Base-by-base conservation (phyloP, 768 basidiomycete species). In the Rhizopogon roseolus region DNA sequence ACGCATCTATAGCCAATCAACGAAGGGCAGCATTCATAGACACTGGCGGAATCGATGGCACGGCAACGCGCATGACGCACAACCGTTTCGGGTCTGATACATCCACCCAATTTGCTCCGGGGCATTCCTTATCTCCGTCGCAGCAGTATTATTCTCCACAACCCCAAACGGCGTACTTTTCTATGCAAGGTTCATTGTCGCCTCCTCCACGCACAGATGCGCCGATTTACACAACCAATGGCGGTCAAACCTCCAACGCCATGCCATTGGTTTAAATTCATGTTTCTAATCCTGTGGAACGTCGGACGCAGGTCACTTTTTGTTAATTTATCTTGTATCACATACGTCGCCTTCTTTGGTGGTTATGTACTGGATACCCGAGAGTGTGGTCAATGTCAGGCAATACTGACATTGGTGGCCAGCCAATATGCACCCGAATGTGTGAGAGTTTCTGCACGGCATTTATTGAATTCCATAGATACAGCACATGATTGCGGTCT, bases 231-330 rank as follows among this genome's bases (percentile, higher is more conserved):
- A 39, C 54, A 6, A 55, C 58, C 16, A 41, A 46, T 17, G 25
- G 29, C 17, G 27, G 22, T 14, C 9, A 8, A 22, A 61, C 50
- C 5, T 56, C 43, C 22, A 48, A 53, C 19, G 19, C 57, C 17
- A 54, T 67, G 50, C 64, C 64, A 6, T 66, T 66, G 3, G 13
- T 66, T 34, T 66, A 57, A 34, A 2, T 34, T 9, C 19, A 5
- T 32, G 8, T 46, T 34, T 46, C 7, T 5, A 17, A 5, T 32
- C 8, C 7, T 8, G 19, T 32, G 32, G 8, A 14, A 32, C 17
- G 17, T 46, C 13, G 14, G 45, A 34, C 19, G 13, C 32, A 32
- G 29, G 6, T 32, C 29, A 32, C 29, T 32, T 22, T 22, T 22
- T 22, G 22, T 22, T 22, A 3, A 22, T 22, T 32, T 32, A 29